Base-by-base conservation (phyloP, 495 filamentous ascomycete species). In the Hypoxylon lienhwacheense region DNA sequence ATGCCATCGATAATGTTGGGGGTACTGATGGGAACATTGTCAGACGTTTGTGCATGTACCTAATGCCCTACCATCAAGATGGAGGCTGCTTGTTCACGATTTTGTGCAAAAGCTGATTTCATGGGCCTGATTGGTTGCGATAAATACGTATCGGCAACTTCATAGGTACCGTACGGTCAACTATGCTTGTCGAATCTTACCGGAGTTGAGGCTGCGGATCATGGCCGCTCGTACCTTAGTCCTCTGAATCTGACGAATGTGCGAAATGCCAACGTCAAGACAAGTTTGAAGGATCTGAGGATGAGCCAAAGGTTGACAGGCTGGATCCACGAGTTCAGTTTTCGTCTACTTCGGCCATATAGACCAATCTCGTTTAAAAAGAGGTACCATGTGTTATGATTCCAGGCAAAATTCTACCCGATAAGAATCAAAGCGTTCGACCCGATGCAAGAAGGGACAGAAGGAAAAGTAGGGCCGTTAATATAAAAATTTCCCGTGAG, bases 381-480 rank as follows among this genome's bases (percentile, higher is more conserved):
- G n/a, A n/a, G n/a, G n/a, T n/a, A n/a, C n/a, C n/a, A n/a, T n/a
- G n/a, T n/a, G n/a, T n/a, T 42, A 22, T 43, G 32, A 31, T 17
- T 52, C 19, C 32, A 12, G 28, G 43, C 31, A 47, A 19, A 46
- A 37, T 50, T 44, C 35, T 21, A 39, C 50, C 52, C 47, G 55
- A 61, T 61, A 29, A 43, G 29, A 55, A 43, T 40, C 17, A 41
- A 42, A 19, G 43, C 26, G 26, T 53, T 20, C 14, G 24, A 52
- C 20, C 43, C 31, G 40, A 60, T 59, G 43, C 48, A 59, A 60
- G 45, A 60, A 54, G 50, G 56, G 49, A 46, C 33, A 36, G 37
- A 17, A 24, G 14, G 40, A 61, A 8, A 28, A 22, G 46, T 41
- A 60, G 28, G 39, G 28, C 28, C 28, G 40, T 60, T 55, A 55